phyloP scores from a whole-genome alignment of 1,284 basidiomycete genomes.

The Tausonia pullulans region DNA sequence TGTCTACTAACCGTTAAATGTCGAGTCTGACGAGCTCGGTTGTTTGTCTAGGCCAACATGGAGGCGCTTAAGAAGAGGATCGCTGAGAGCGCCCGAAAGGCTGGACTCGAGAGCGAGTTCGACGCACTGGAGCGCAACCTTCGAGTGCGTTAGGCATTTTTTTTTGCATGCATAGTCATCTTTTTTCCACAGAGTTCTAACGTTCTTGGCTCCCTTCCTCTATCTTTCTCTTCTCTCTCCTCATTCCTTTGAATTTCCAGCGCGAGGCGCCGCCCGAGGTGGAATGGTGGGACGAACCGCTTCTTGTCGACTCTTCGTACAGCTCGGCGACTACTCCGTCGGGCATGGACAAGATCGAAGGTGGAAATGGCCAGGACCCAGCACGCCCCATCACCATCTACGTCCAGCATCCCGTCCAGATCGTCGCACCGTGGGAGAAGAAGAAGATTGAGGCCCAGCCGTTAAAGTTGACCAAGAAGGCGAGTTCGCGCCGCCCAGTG shows the following conservation, averaged over 20 bases:
- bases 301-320: conserved; percentile 71
- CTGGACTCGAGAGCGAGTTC: conserved; percentile 84
- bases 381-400: conserved; percentile 68
- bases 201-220: conserved; percentile 8
- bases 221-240: not conserved
- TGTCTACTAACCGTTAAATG: not conserved
- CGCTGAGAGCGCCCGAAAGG: conserved; percentile 80
- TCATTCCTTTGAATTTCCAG: conserved; percentile 33
- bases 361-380: conserved; percentile 37
- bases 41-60: conserved; percentile 47
- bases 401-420: conserved; percentile 93
- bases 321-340: conserved; percentile 38
- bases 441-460: conserved; percentile 63
- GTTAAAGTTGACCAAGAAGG: conserved; percentile 81
- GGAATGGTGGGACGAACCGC: conserved; percentile 94
- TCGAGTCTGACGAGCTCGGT: not conserved
- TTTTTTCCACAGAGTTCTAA: conserved; percentile 4
- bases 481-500: conserved; percentile 19
- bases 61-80: conserved; percentile 88
- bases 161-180: not conserved
- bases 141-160: conserved; percentile 43
- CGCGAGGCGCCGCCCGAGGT: conserved; percentile 72
- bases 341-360: conserved; percentile 40
- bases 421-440: conserved; percentile 80
- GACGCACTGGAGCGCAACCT: conserved; percentile 78